These are phyloP conservation scores for Fusarium stilboides DNA, from an alignment of 2,329 filamentous ascomycete genomes.

Conservation along the genomic window DNA sequence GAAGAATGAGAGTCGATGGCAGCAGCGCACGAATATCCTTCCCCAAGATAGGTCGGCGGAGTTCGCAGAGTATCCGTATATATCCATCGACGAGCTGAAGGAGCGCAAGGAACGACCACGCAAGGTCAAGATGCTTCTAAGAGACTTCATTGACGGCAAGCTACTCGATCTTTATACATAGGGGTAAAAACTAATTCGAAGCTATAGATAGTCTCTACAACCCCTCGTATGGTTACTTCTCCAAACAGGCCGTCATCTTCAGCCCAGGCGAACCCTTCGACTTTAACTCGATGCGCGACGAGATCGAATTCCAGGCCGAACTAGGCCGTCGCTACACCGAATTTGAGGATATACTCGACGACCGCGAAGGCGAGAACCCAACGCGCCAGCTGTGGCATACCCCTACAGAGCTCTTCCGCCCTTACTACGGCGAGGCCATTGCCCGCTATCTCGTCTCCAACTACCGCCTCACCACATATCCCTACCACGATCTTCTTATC, in stretches of 20 bases:
- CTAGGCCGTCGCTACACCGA: constrained; percentile 86
- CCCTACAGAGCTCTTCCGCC: constrained; percentile 95
- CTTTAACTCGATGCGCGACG: constrained; percentile 85
- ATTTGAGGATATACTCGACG: constrained; percentile 92
- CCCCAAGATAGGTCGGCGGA: constrained; percentile 84
- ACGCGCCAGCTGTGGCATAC: constrained; percentile 98
- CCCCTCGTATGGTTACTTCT: constrained; percentile 95
- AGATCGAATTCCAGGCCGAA: constrained; percentile 84
- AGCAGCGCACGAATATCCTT: constrained; percentile 83
- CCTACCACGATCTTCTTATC: constrained; percentile 96
- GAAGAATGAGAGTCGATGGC: constrained; percentile 82
- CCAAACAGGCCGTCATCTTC: constrained; percentile 97
- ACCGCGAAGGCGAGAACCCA: constrained; percentile 73
- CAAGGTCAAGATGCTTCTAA: constrained; percentile 95
- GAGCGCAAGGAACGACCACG: constrained; percentile 81
- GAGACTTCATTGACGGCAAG: constrained; percentile 95
- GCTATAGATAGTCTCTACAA: constrained; percentile 90
- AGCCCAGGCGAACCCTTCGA: constrained; percentile 91
- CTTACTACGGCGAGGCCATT: constrained; percentile 96
- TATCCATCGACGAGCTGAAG: constrained; percentile 86
- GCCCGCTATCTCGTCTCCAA: constrained; percentile 96
- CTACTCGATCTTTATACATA: constrained; percentile 33
- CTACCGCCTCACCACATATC: constrained; percentile 94
- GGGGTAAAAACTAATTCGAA: constrained; percentile 40
- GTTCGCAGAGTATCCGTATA: constrained; percentile 84